Evolutionary conservation across 1,284 basidiomycete genomes (phyloP), one percentile per base, ranked within the genome.

Genomic region (Cutaneotrichosporon sp.): DNA sequence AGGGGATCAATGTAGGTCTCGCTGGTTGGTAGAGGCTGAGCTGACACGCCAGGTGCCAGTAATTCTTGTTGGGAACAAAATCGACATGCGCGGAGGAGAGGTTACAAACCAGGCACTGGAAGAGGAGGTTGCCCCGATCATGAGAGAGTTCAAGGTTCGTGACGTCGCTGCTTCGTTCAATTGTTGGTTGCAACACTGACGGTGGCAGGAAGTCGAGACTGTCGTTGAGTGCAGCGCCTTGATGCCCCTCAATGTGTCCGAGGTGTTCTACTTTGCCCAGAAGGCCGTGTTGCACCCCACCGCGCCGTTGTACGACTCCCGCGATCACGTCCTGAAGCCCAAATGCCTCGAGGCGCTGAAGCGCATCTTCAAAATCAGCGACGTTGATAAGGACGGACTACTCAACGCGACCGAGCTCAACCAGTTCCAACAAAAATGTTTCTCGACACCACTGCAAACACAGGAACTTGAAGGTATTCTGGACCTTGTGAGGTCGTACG

Each of bases 221-320:
- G 97, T 93, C 66, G 89, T 98, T 29, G 94, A 97, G 76, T 96
- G 92, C 71, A 94, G 90, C 10, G 92, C 93, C 0, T 85, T 87
- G 65, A 78, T 87, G 46, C 86, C 88, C 20, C 74, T 93, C 56
- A 98, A 98, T 75, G 87, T 98, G 46, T 93, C 91, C 27, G 94
- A 97, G 74, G 90, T 97, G n/a, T 96, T 98, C 77, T 97, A 96
- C 75, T 97, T 97, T 74, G 94, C 96, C 1, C 94, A 97, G 75
- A 97, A 97, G 71, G 96, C 96, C 5, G 96, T 98, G 24, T 79
- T 97, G 16, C 91, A 97, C 72, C 94, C 96, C 2, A 96, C 93
- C 5, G 94, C 96, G 7, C 94, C 94, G 4, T 77, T 98, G 22
- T 98, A 98, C 74, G 94, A 98, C 75, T 96, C 92, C 7, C 80